Evolutionary conservation across 306 rosid genomes (phyloP).

Genomic region (Fragaria iinumae): DNA sequence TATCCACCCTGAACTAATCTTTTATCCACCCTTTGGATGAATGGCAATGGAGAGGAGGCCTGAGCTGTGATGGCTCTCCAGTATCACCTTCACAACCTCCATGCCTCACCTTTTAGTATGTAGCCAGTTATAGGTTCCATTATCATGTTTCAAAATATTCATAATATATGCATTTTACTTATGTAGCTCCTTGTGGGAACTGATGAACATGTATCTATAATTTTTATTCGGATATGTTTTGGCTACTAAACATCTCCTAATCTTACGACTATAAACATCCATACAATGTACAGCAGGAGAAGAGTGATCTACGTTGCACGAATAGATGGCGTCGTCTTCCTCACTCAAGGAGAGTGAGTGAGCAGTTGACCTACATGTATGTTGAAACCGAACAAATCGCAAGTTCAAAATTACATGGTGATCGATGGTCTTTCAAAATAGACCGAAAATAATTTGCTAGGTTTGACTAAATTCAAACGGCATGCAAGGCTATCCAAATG

Average conservation of each 20-base stretch:
- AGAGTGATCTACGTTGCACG: too few relatives aligned
- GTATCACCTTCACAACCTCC: slow-evolving; percentile 45
- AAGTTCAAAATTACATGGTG: too few relatives aligned
- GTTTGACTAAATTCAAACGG: too few relatives aligned
- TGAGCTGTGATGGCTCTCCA: slow-evolving; percentile 67
- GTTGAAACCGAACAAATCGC: too few relatives aligned
- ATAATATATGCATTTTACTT: neutral
- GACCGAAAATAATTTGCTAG: too few relatives aligned
- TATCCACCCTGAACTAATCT: too few relatives aligned
- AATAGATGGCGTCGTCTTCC: too few relatives aligned
- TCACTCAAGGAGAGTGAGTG: neutral
- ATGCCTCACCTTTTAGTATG: slow-evolving; percentile 3
- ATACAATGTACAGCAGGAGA: neutral
- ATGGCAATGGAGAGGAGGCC: slow-evolving; percentile 70
- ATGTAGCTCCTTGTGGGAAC: neutral
- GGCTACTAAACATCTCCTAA: neutral
- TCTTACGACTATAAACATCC: neutral
- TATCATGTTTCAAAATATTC: neutral
- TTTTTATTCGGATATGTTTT: neutral
- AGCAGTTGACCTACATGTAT: too few relatives aligned
- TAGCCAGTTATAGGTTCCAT: neutral
- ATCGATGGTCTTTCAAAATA: too few relatives aligned
- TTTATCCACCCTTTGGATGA: slow-evolving; percentile 38
- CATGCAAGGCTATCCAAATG: too few relatives aligned
- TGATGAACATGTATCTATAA: neutral